Evolutionary conservation across 1,139 yeast genomes (phyloP), one percentile per base, ranked within the genome.

Genomic region (Blastobotrys arbuscula): DNA sequence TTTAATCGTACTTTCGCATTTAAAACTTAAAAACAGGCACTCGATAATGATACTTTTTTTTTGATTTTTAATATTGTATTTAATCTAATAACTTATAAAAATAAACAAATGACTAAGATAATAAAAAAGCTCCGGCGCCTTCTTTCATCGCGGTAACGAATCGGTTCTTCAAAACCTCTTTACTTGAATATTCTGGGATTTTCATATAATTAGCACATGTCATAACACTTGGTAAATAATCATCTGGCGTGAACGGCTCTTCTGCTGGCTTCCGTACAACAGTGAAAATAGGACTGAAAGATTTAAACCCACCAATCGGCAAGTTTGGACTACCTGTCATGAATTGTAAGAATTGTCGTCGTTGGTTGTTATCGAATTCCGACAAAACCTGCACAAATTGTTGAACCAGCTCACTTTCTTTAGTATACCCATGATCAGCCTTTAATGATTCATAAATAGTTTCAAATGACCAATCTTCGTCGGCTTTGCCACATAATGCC

Each of bases 201-300:
- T 92, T 92, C 56, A 92, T 74, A 62, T 92, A 92, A 64, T 92
- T 92, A 5, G 95, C 97, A 71, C 98, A 92, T 0, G 98, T 92
- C 98, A 92, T 92, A 2, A 92, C 98, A 68, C 96, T 88, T 1
- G 98, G 98, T 51, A 92, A 72, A 60, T 84, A 89, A 55, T 83
- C 90, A 65, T 92, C 96, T n/a, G 88, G 78, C 18, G 71, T 67
- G 44, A 77, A 63, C 15, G 35, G 35, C 2, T 26, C 26, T 19
- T 67, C 61, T 8, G 48, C 42, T 50, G 75, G 81, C 52, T 90
- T 96, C 59, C 88, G 88, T 2, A 92, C 98, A 40, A 92, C 92
- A 0, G 97, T 92, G 48, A 92, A 76, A 47, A 79, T 84, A 0
- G 98, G 98, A 44, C 78, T 75, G 50, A 92, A 71, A 1, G 87